Percentiles rank a stretch among this genome's conserved stretches.
These are phyloP conservation scores for Ophiostoma pallidulum DNA, from an alignment of 2,329 filamentous ascomycete genomes.

Conservation along the genomic window DNA sequence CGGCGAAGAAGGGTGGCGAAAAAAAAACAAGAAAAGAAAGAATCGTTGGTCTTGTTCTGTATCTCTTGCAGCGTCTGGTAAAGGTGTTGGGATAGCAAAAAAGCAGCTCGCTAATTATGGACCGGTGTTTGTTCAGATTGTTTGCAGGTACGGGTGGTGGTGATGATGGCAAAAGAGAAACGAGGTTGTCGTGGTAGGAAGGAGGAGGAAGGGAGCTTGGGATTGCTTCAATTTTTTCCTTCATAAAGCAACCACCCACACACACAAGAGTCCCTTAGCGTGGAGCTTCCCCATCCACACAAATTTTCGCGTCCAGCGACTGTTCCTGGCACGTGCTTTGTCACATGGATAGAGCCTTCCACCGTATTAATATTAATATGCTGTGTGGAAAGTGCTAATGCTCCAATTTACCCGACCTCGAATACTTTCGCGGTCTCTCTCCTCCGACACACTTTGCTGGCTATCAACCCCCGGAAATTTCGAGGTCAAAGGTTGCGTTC, in stretches of 20 bases:
- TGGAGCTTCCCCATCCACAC: conserved; percentile 15
- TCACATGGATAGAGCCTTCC: no score
- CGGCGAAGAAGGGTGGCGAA: conserved; percentile 5
- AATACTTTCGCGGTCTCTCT: no score
- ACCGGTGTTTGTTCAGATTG: neutral
- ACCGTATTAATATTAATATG: no score
- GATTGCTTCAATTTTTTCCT: conserved; percentile 13
- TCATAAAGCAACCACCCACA: conserved; percentile 4
- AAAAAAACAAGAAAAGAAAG: neutral
- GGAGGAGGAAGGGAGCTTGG: conserved; percentile 6
- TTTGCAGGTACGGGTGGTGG: neutral
- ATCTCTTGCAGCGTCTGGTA: no score
- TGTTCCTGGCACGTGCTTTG: conserved; percentile 11
- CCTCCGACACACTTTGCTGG: no score
- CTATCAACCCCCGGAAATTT: no score
- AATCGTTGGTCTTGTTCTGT: no score
- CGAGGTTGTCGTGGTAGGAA: conserved; percentile 3
- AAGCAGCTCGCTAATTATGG: no score
- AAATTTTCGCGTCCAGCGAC: conserved; percentile 7
- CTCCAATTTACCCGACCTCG: no score
- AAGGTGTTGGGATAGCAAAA: no score
- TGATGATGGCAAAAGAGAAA: neutral
- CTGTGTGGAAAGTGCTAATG: no score
- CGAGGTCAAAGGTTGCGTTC: no score
- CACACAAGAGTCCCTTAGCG: conserved; percentile 10